phyloP scores from a whole-genome alignment of 495 filamentous ascomycete genomes.

The Penicillium coprophilum region DNA sequence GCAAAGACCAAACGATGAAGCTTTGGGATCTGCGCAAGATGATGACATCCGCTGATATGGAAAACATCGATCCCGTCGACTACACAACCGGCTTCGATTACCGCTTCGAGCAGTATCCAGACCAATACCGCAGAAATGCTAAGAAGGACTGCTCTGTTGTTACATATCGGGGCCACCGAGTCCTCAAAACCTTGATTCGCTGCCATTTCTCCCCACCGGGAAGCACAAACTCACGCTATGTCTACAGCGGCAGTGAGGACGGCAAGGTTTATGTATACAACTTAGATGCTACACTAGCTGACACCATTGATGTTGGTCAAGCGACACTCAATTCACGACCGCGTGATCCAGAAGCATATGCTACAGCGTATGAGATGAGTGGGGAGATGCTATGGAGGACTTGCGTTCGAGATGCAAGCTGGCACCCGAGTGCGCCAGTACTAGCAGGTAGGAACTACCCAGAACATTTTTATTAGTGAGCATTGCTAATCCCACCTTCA shows the following conservation, averaged over 20 bases:
- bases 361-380: slow-evolving; percentile 40
- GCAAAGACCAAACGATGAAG: slow-evolving; percentile 96
- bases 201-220: slow-evolving; percentile 93
- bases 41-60: slow-evolving; percentile 67
- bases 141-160: slow-evolving; percentile 90
- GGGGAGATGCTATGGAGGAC: slow-evolving; percentile 62
- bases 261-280: slow-evolving; percentile 92
- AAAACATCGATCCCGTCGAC: slow-evolving; percentile 49
- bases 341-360: slow-evolving; percentile 45
- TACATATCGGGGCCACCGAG: slow-evolving; percentile 85
- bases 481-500: slow-evolving; percentile 28
- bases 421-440: slow-evolving; percentile 89
- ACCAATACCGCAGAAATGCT: slow-evolving; percentile 64
- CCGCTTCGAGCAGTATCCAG: slow-evolving; percentile 66
- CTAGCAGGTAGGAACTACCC: slow-evolving; percentile 66
- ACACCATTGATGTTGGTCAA: slow-evolving; percentile 70
- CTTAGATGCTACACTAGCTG: slow-evolving; percentile 84
- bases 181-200: slow-evolving; percentile 85
- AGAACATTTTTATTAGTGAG: neutral
- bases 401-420: slow-evolving; percentile 88
- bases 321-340: slow-evolving; percentile 64
- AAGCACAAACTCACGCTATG: slow-evolving; percentile 87
- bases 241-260: slow-evolving; percentile 87
- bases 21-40: slow-evolving; percentile 91
- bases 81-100: slow-evolving; percentile 83